phyloP scores from a whole-genome alignment of 306 rosid genomes.

The Fragaria iinumae region DNA sequence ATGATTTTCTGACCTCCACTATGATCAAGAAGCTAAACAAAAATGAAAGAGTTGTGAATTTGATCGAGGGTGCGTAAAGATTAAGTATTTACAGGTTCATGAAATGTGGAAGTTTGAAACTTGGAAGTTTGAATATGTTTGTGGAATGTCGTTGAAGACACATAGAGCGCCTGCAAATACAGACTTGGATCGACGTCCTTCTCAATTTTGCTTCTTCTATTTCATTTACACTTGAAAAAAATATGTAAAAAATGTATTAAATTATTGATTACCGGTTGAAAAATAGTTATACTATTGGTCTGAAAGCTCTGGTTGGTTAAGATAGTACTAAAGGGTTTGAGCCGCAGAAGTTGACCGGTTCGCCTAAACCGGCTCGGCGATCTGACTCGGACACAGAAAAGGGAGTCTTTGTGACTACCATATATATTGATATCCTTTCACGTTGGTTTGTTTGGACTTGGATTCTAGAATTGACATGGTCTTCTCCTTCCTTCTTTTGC shows the following conservation, averaged over 20 bases:
- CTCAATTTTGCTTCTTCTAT: slow-evolving; percentile 11
- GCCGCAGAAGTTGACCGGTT: slow-evolving; percentile 26
- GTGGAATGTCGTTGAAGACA: slow-evolving; percentile 22
- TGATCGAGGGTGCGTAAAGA: not conserved
- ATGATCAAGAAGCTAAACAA: not conserved
- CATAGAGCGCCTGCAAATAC: slow-evolving; percentile 1
- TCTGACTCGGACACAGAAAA: not conserved
- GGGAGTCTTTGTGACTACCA: not conserved
- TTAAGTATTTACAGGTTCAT: not conserved
- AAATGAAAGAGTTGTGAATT: not conserved
- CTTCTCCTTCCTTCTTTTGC: not conserved
- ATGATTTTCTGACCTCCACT: slow-evolving; percentile 7
- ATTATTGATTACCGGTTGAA: not conserved
- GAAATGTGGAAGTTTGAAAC: not conserved
- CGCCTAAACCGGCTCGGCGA: not conserved
- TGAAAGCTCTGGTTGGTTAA: not conserved
- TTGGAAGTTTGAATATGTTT: not conserved
- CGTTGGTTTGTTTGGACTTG: slow-evolving; percentile 9
- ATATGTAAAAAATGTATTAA: not conserved
- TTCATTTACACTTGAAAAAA: not conserved
- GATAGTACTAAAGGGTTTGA: not conserved
- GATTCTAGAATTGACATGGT: not conserved
- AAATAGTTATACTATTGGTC: not conserved
- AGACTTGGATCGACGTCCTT: slow-evolving; percentile 13
- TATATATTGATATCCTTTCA: not conserved